Percentiles rank a stretch among this genome's conserved stretches.
Evolutionary conservation across 179 eudicot species (phyloP).

Genomic region (Patellifolia procumbens): DNA sequence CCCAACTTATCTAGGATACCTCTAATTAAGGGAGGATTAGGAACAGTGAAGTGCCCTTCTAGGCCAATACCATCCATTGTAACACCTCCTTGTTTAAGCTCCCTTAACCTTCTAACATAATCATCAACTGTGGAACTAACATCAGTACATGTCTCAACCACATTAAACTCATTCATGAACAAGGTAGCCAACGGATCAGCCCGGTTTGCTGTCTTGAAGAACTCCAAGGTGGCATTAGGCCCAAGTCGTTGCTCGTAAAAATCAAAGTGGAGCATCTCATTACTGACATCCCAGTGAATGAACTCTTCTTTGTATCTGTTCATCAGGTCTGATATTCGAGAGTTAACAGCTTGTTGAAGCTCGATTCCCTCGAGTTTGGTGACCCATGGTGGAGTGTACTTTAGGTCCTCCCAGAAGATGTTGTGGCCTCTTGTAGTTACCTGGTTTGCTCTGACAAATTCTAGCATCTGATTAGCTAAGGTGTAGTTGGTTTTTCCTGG

Average conservation of each 20-base stretch:
- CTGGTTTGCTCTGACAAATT: constrained; percentile 64
- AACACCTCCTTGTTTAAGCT: constrained; percentile 60
- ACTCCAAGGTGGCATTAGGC: constrained; percentile 54
- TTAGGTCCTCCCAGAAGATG: constrained; percentile 91
- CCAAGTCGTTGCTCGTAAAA: constrained; percentile 81
- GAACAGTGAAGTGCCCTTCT: constrained; percentile 75
- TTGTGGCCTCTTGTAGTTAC: constrained; percentile 78
- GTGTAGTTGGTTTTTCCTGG: constrained; percentile 73
- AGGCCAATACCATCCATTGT: constrained; percentile 79
- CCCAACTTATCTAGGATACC: too few species aligned
- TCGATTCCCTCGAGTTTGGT: constrained; percentile 44
- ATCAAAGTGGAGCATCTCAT: constrained; percentile 79
- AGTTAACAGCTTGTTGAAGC: constrained; percentile 54
- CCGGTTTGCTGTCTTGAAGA: constrained; percentile 58
- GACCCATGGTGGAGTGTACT: constrained; percentile 70
- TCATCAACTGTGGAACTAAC: too few species aligned
- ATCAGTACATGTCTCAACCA: too few species aligned
- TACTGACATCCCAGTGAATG: constrained; percentile 92
- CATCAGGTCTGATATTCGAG: constrained; percentile 63
- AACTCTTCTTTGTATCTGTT: constrained; percentile 61
- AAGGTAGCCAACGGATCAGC: too few species aligned
- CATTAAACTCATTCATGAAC: too few species aligned
- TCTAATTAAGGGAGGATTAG: constrained; percentile 77
- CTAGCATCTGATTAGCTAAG: constrained; percentile 66
- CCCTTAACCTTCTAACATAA: constrained; percentile 51